Base-by-base conservation (phyloP, 1,284 basidiomycete genomes). In the Jaminaea rosea region DNA sequence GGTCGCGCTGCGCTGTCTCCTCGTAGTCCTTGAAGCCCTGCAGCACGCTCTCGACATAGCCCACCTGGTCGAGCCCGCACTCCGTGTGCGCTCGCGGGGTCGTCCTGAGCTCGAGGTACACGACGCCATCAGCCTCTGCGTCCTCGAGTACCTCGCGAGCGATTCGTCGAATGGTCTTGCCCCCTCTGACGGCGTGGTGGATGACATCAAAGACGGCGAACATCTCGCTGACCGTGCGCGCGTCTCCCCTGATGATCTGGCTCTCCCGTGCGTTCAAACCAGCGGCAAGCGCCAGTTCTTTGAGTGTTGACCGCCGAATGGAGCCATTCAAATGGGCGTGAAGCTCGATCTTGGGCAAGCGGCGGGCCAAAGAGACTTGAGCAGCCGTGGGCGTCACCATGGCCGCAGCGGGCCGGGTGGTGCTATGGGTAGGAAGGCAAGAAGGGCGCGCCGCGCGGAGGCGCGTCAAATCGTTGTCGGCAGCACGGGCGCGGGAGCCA, bases 321-420 rank as follows among this genome's bases (percentile, higher is more conserved):
- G 52, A 55, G 48, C 60, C 58, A 32, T 60, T 60, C 19, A 64
- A 54, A 46, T 62, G 62, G 4, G 62, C 60, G 44, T 64, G 62
- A 6, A 62, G 58, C 36, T 62, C 60, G 39, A 64, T 47, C 21
- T 64, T 60, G 46, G 62, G 59, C 15, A 62, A 45, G 3, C 19
- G 24, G 39, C 39, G 17, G 15, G 39, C 4, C 13, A 42, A 23
- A 11, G 39, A 6, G 3, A 42, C 29, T n/a, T n/a, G n/a, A n/a
- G n/a, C n/a, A n/a, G n/a, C n/a, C n/a, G n/a, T n/a, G n/a, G n/a
- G n/a, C n/a, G n/a, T n/a, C n/a, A n/a, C n/a, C n/a, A n/a, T n/a
- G n/a, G n/a, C n/a, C n/a, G n/a, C n/a, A n/a, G n/a, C n/a, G n/a
- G n/a, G n/a, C n/a, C n/a, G n/a, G n/a, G n/a, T n/a, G n/a, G n/a